Evolutionary conservation across 805 yeast genomes (phyloP).

Genomic region (Candida stauntonica): DNA sequence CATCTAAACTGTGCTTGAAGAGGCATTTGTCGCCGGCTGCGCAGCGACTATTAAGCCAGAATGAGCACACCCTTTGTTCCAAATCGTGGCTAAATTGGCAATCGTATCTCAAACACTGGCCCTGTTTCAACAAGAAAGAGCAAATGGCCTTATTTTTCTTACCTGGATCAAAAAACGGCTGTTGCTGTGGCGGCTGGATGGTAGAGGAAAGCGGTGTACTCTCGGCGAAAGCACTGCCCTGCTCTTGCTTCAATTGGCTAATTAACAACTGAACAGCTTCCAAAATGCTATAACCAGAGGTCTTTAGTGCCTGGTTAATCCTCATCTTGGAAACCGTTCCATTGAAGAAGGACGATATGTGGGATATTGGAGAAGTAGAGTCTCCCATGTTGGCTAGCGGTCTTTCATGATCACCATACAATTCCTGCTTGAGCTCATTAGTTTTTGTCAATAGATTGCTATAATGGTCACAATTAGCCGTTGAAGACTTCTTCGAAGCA

Average conservation of each 20-base stretch:
- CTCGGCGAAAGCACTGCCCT: background rate
- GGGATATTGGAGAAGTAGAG: slow-evolving; percentile 33
- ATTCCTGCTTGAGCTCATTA: slow-evolving; percentile 16
- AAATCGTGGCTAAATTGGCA: slow-evolving; percentile 44
- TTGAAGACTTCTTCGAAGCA: too few relatives aligned
- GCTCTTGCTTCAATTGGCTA: slow-evolving; percentile 18
- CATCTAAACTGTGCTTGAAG: slow-evolving; percentile 33
- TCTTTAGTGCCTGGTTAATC: slow-evolving; percentile 33
- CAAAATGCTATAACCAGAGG: slow-evolving; percentile 33
- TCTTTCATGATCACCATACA: slow-evolving; percentile 15
- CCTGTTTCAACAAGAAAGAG: slow-evolving; percentile 37
- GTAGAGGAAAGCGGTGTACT: too few relatives aligned
- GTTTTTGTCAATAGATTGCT: slow-evolving; percentile 19
- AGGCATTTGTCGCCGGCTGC: slow-evolving; percentile 38
- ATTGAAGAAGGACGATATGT: slow-evolving; percentile 32
- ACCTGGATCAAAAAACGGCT: slow-evolving; percentile 11
- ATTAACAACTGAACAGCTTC: slow-evolving; percentile 22
- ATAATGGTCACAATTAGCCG: slow-evolving; percentile 11
- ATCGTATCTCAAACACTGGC: slow-evolving; percentile 40
- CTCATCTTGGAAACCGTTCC: slow-evolving; percentile 29
- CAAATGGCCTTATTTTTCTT: slow-evolving; percentile 30
- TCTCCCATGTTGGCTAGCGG: slow-evolving; percentile 3
- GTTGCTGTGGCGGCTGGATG: too few relatives aligned
- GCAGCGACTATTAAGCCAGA: slow-evolving; percentile 43
- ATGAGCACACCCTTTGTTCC: slow-evolving; percentile 38